Evolutionary conservation across 2,329 filamentous ascomycete genomes (phyloP), one percentile per base, ranked within the genome.

Genomic region (Aspergillus sergii): DNA sequence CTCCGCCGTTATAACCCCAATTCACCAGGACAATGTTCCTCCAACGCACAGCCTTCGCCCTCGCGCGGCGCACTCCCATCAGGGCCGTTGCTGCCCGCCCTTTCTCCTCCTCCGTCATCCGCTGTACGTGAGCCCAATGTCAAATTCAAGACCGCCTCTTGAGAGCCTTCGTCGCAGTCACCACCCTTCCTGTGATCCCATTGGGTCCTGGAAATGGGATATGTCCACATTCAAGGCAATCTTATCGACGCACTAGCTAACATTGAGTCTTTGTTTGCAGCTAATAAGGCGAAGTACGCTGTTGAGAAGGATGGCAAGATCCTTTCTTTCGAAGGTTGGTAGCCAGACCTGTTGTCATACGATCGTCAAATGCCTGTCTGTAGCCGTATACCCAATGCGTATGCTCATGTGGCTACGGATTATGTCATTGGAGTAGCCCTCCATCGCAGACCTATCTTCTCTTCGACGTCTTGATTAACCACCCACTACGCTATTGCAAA

Each of bases 21-120:
- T 62, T 61, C 63, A 69, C 66, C 64, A 68, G 72, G 73, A 76
- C 73, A 75, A 83, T 82, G 81, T 82, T 81, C 76, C 76, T 78
- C 69, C 79, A 79, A 75, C 81, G 79, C 72, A 78, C 79, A 71
- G 80, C 76, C 70, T 78, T 79, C 73, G 75, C 78, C 71, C 75
- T 82, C 67, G 81, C 78, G 60, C 77, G 79, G 76, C 81, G 80
- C 72, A 75, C 79, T 66, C 80, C 80, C 60, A 69, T 76, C 69
- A 72, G 78, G 71, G 75, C 78, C 66, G 63, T 81, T 68, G 75
- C 78, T 68, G 72, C 73, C 65, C 80, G 81, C 72, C 75, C 79
- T 12, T 82, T 83, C 73, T 78, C 80, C 61, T 78, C 80, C 57
- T 78, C 80, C 62, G 68, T 81, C 67, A 69, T 76, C 71, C 80